Base-by-base conservation (phyloP, 192 early-diverging fungal genomes). In the Obelidium mucronatum region DNA sequence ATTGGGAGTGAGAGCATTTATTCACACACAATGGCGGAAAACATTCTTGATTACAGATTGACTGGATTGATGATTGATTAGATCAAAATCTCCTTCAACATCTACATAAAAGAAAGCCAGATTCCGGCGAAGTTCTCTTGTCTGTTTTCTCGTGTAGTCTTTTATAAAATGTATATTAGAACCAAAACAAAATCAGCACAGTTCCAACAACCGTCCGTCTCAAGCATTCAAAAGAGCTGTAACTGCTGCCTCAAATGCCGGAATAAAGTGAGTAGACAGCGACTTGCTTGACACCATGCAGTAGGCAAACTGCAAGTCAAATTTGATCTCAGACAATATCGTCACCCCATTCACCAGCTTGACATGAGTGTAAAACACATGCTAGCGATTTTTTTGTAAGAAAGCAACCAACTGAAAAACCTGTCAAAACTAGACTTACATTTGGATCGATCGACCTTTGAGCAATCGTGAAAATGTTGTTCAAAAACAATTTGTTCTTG, bases 381-480 rank as follows among this genome's bases (percentile, higher is more conserved):
- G 54, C 81, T 84, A 73, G 40, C 53, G 8, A 73, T n/a, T 39
- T 8, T 66, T 52, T 26, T 37, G 39, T 66, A 28, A 17, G 26
- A 70, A 13, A 36, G 0, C 11, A 36, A 52, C 2, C 33, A 17
- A 26, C 26, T 19, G 26, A 8, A 28, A 62, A 3, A 8, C 77
- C 40, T 30, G 15, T 15, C 19, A 19, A 75, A 13, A 2, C 31
- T 36, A 3, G 24, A 78, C 80, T 84, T 62, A 88, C 89, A 60
- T 82, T 76, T 17, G 80, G 82, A 68, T 85, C 87, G 3, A 91
- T 74, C 0, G 70, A 55, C 35, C 92, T 76, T 73, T 90, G 80
- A 0, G 92, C 92, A n/a, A 93, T 88, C 8, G 86, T 85, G 69
- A 91, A 91, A 26, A 93, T 83, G 60, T 85, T 90, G 80, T 87